These are phyloP conservation scores for Phoenix roebelenii DNA, from an alignment of 176 grass and related monocot species.

Conservation along the genomic window DNA sequence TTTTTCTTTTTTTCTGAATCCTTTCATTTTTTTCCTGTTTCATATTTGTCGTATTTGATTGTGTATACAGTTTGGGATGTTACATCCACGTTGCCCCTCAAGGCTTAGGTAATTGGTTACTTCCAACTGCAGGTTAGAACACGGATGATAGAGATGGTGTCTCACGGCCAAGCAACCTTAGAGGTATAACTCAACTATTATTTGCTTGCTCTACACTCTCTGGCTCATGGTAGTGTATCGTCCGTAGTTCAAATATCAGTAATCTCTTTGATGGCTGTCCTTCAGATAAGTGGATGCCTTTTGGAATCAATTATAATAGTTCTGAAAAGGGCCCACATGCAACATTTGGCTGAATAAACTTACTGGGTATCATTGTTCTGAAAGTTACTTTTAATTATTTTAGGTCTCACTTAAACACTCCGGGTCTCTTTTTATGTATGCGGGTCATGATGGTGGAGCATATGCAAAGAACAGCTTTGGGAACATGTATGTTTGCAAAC, in stretches of 20 bases:
- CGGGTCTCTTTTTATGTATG: conserved; percentile 97
- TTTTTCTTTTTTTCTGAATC: no score
- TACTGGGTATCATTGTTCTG: no score
- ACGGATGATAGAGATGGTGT: conserved; percentile 87
- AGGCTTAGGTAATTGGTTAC: no score
- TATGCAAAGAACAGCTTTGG: conserved; percentile 98
- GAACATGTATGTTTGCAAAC: conserved; percentile 50
- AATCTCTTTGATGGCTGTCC: no score
- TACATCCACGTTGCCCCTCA: background rate
- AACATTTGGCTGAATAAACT: no score
- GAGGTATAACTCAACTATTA: conserved; percentile 45
- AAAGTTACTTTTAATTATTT: conserved; percentile 7
- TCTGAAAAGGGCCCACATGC: no score
- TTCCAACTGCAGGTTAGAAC: conserved; percentile 39
- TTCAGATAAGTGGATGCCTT: no score
- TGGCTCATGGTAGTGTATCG: no score
- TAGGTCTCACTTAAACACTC: conserved; percentile 93
- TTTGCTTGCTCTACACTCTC: conserved; percentile 14
- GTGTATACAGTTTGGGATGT: no score
- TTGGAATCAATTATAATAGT: no score
- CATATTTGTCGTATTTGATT: background rate
- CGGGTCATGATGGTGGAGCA: conserved; percentile 75
- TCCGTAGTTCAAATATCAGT: no score
- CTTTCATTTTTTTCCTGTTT: no score
- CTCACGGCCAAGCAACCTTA: conserved; percentile 63